Base-by-base conservation (phyloP, 2,329 filamentous ascomycete genomes). In the Penicillium sp. region DNA sequence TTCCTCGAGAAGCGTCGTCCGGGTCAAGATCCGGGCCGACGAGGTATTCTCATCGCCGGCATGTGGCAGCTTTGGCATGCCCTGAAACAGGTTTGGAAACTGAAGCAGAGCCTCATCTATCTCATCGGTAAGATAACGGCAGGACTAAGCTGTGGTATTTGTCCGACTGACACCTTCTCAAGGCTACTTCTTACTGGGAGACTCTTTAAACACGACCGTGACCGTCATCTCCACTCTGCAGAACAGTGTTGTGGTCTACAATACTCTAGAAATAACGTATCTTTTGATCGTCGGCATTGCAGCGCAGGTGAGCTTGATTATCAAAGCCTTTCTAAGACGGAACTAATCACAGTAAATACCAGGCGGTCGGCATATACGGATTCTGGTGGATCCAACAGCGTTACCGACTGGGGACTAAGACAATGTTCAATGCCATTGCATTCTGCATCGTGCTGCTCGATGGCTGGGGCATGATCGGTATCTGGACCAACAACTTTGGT, bases 131-230 rank as follows among this genome's bases (percentile, higher is more conserved):
- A 52, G 62, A 28, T 27, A 7, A 2, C 23, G 31, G 10, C 26
- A 2, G n/a, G 1, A 18, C 4, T 16, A 6, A 5, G 6, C 31
- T 20, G 1, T 34, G 16, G 9, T 3, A 18, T 18, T 6, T 1
- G 10, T 20, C 3, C 29, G 9, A 18, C 11, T 41, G 36, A 36
- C 31, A 40, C 4, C 9, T 24, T 24, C 1, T 14, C 47, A 51
- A 65, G 74, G 75, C 3, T 86, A 85, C 59, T 86, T 86, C 60
- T 70, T 86, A 1, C 75, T 86, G 0, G 82, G 81, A n/a, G 84
- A 86, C 64, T 82, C 79, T 1, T 71, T 86, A 28, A 86, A 86
- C 62, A 87, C 84, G 0, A 85, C 82, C 0, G 80, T 85, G 4
- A 86, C 84, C 0, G 81, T 86, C 18, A 80, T 86, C 26, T 74